Evolutionary conservation across 75 land plant species (phyloP), one percentile per base, ranked within the genome.

Genomic region (Pseudotsuga menziesii): DNA sequence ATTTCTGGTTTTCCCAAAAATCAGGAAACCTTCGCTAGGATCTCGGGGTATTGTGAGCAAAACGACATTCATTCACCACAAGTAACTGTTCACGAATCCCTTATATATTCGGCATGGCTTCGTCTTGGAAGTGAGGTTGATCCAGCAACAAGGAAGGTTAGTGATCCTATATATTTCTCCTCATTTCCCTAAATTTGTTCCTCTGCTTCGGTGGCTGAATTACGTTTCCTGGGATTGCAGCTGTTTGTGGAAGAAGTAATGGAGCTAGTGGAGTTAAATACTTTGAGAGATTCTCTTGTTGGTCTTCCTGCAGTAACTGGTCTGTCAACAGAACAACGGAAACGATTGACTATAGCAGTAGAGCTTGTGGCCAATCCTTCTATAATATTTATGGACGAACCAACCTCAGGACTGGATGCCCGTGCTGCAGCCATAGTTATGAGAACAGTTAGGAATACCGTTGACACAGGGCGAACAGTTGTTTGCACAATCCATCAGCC

Each of bases 1-100:
- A 80, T 92, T 59, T 92, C 91, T 13, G 95, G 95, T 0, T 90
- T 83, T 75, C 89, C 93, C 27, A 92, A 92, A 70, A 86, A 85
- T 61, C 95, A 92, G 61, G 93, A 86, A 75, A 92, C 93, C 39
- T 92, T 92, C 77, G 93, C 95, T 69, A 83, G 95, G 0, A 78
- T 92, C 26, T 86, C 95, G 0, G 95, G 93, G 32, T 92, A 92
- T 59, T 91, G 93, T 75, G 95, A 92, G 61, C 93, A 92, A 79
- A 88, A 79, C 58, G 95, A 92, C 61, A 90, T 92, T 64, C 95
- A 92, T 61, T 92, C 95, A 36, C 95, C 95, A 35, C 89, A 91
- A 63, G 89, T 92, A 23, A 92, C 95, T 3, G 85, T 92, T 3
- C 80, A 86, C 32, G 95, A 92, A 61, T 92, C 95, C 55, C 82